Evolutionary conservation across 2,329 filamentous ascomycete species (phyloP).

Genomic region (Aspergillus pseudoviridinutans): DNA sequence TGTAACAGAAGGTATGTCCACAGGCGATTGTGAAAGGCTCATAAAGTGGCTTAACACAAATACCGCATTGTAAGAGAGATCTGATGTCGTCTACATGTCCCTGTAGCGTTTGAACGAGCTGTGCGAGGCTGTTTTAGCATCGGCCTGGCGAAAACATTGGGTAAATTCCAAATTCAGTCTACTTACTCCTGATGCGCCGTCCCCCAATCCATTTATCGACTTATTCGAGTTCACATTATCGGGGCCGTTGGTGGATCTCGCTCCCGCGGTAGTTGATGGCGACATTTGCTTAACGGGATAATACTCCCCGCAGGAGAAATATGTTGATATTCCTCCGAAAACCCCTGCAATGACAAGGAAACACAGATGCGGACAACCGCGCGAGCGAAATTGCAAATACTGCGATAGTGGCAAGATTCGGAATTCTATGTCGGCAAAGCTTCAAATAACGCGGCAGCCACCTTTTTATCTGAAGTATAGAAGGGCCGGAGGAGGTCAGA

Average conservation of each 20-base stretch:
- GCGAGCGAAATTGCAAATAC: background rate
- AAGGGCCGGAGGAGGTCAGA: background rate
- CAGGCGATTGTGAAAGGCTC: conserved; percentile 66
- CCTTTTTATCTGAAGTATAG: background rate
- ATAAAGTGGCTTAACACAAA: conserved; percentile 65
- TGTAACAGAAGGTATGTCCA: conserved; percentile 70
- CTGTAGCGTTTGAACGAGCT: conserved; percentile 43
- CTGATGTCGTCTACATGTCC: conserved; percentile 60
- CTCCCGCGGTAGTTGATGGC: conserved; percentile 7
- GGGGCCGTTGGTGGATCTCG: conserved; percentile 6
- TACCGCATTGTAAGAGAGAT: conserved; percentile 60
- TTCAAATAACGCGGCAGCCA: background rate
- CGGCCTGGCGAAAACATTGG: background rate
- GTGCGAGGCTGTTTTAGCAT: conserved; percentile 12
- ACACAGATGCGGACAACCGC: background rate
- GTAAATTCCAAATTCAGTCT: background rate
- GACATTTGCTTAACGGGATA: conserved; percentile 10
- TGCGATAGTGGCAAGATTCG: background rate
- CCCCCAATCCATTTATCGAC: conserved; percentile 5
- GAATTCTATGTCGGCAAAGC: background rate
- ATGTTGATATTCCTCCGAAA: background rate
- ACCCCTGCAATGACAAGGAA: background rate
- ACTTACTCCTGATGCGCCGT: conserved; percentile 31
- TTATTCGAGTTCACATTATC: conserved; percentile 7
- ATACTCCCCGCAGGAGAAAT: background rate